Base-by-base conservation (phyloP, 1,139 yeast genomes). In the Diutina pseudorugosa region DNA sequence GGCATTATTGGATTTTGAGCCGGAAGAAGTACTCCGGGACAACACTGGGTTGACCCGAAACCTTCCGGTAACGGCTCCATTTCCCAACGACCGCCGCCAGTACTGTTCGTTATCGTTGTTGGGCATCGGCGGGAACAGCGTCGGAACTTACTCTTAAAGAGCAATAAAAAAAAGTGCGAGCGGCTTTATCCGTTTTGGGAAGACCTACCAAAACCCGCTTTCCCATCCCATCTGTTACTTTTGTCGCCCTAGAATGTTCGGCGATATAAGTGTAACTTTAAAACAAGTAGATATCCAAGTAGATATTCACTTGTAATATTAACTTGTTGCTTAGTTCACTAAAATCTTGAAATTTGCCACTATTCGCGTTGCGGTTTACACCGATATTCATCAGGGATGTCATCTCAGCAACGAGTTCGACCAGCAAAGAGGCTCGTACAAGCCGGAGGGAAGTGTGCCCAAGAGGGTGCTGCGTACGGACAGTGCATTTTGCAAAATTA, bases 401-500 rank as follows among this genome's bases (percentile, higher is more conserved):
- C 27, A 33, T n/a, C 49, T 3, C 40, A 19, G n/a, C 49, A 27
- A 27, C 20, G 23, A 16, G 36, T 45, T 4, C 67, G 77, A 56
- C 77, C 77, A 7, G 76, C 72, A 6, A 69, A 65, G 56, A 65
- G 62, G 59, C 64, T 74, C 50, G 58, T 74, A 59, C 64, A 63
- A 41, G 65, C 71, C 5, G 58, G 71, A n/a, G 68, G 67, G 23
- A 64, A 65, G 57, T 74, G 79, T 56, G 65, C 77, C 4, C 58
- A 60, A 20, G 70, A 75, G 59, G 81, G 81, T 2, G 54, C 69
- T 51, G 70, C 68, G 0, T 85, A 85, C 60, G 91, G 89, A 6
- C 74, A 79, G 56, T 85, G 93, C 61, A 71, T 85, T 16, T 65
- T 83, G 45, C 67, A 69, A 49, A 72, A 76, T 53, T 82, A 83